Evolutionary conservation across 169 alveolate genomes (phyloP).

Genomic region (Plasmodium berghei): DNA sequence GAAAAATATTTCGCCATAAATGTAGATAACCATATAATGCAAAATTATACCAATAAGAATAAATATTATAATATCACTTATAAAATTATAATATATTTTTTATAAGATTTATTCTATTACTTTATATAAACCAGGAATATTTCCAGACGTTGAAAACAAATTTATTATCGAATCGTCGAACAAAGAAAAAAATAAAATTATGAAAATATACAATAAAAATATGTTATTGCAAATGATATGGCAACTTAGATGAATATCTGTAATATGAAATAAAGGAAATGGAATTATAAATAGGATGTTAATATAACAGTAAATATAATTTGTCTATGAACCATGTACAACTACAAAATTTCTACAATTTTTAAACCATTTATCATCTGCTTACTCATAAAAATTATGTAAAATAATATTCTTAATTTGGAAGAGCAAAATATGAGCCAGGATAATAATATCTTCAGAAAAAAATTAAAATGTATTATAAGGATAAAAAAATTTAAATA

Average conservation of each 20-base stretch:
- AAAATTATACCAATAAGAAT: slow-evolving; percentile 15
- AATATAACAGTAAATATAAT: too few relatives aligned
- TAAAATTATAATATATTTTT: too few relatives aligned
- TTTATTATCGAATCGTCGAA: slow-evolving; percentile 64
- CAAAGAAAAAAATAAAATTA: slow-evolving; percentile 62
- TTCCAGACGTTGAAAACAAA: slow-evolving; percentile 3
- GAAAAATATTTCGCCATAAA: too few relatives aligned
- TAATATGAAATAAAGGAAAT: not conserved
- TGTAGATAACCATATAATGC: too few relatives aligned
- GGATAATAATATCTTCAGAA: slow-evolving; percentile 45
- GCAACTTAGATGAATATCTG: slow-evolving; percentile 56
- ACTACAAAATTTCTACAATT: not conserved
- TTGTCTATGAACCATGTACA: not conserved
- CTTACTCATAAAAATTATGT: slow-evolving; percentile 59
- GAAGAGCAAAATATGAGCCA: slow-evolving; percentile 71
- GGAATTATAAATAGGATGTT: too few relatives aligned
- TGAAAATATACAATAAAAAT: slow-evolving; percentile 63
- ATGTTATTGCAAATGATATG: slow-evolving; percentile 63
- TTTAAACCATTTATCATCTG: not conserved
- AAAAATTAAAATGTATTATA: slow-evolving; percentile 17
- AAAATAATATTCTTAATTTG: slow-evolving; percentile 51
- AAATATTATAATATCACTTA: not conserved
- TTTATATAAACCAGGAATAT: slow-evolving; percentile 28
- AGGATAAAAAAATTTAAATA: not conserved
- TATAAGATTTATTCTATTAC: slow-evolving; percentile 4